Percentiles rank a stretch among this genome's conserved stretches.
Conservation (phyloP, 768 basidiomycete genomes). For the Lactarius hatsudake region DNA sequence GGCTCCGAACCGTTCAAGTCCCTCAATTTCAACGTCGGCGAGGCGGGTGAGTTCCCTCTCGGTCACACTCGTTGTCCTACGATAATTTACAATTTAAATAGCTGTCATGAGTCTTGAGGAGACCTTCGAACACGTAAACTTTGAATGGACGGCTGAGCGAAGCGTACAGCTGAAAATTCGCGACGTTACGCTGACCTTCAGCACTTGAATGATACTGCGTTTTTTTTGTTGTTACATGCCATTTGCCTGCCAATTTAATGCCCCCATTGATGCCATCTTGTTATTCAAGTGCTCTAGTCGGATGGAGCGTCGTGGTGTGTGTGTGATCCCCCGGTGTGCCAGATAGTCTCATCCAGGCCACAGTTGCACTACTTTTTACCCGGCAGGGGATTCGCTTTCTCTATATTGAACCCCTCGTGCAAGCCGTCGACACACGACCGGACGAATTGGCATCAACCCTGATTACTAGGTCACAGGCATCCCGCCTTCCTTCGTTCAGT, state of each 20-base stretch:
- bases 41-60: slow-evolving; percentile 57
- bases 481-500: too few species aligned
- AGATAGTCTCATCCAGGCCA: not conserved
- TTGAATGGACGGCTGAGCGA: slow-evolving; percentile 84
- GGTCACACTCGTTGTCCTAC: not conserved
- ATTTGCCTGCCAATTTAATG: not conserved
- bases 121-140: slow-evolving; percentile 66
- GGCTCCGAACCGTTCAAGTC: slow-evolving; percentile 88
- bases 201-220: slow-evolving; percentile 46
- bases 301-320: not conserved
- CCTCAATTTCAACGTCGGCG: slow-evolving; percentile 79
- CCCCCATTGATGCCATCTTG: not conserved
- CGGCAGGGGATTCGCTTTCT: not conserved
- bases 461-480: not conserved
- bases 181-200: slow-evolving; percentile 82
- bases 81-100: slow-evolving; percentile 25
- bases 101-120: slow-evolving; percentile 58
- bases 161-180: slow-evolving; percentile 81
- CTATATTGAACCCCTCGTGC: not conserved
- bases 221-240: not conserved
- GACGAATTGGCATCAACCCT: not conserved
- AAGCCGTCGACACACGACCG: not conserved
- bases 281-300: not conserved
- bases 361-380: not conserved
- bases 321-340: not conserved